Conservation (phyloP, 2,329 filamentous ascomycete species). For the Fusarium nisikadoi region DNA sequence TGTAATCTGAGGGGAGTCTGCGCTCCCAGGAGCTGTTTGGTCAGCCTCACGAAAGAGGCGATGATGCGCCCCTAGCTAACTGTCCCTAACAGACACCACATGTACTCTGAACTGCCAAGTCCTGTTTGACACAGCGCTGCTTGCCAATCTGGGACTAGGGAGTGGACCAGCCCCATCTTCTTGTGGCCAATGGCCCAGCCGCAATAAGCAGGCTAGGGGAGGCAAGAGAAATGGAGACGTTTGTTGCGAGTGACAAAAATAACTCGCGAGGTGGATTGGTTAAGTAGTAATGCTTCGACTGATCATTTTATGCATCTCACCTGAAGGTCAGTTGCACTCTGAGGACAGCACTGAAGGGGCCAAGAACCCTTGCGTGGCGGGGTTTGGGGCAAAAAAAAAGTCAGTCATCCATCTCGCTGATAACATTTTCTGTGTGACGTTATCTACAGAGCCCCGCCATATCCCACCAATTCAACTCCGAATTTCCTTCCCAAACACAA, state of each 20-base stretch:
- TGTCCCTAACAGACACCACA: neutral
- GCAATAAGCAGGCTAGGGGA: neutral
- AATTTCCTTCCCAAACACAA: slow-evolving; percentile 40
- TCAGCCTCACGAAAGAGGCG: slow-evolving; percentile 31
- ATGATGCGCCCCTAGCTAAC: slow-evolving; percentile 24
- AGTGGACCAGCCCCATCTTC: neutral
- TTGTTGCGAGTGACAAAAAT: neutral
- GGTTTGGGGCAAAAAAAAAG: slow-evolving; percentile 40
- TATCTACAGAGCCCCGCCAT: slow-evolving; percentile 44
- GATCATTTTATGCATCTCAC: neutral
- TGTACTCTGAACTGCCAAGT: neutral
- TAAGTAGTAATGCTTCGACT: neutral
- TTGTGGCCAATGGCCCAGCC: slow-evolving; percentile 14
- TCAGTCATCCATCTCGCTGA: slow-evolving; percentile 37
- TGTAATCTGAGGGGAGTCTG: slow-evolving; percentile 1
- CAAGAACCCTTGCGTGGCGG: slow-evolving; percentile 33
- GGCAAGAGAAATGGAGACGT: neutral
- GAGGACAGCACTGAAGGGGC: neutral
- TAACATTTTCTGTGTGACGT: slow-evolving; percentile 43
- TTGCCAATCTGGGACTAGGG: neutral
- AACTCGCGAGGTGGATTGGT: neutral
- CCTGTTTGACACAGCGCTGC: slow-evolving; percentile 9
- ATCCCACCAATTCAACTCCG: slow-evolving; percentile 39
- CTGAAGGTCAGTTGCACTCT: neutral
- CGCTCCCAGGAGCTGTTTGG: slow-evolving; percentile 15